Evolutionary conservation across 108 stramenopile species (phyloP).

Genomic region (Nannochloropsis salina): DNA sequence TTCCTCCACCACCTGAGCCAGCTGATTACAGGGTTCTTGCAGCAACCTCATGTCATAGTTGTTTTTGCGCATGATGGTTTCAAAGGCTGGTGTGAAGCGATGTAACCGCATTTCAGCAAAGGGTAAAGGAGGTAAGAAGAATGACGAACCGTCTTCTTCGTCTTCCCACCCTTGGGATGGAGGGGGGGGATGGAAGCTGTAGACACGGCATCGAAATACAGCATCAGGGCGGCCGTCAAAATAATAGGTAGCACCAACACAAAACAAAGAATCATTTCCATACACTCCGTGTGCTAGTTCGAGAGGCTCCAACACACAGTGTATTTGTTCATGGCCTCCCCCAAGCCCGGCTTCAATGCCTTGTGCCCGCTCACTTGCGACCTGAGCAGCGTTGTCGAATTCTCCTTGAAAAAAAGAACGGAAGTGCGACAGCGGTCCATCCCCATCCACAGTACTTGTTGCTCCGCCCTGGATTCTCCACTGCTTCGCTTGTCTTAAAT

Average conservation of each 20-base stretch:
- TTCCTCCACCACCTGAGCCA: not conserved
- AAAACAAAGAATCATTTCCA: not conserved
- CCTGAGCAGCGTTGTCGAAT: not conserved
- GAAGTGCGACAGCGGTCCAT: not conserved
- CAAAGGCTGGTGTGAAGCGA: not conserved
- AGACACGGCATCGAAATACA: constrained; percentile 8
- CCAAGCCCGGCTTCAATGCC: not conserved
- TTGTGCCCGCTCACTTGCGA: not conserved
- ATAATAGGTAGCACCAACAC: not conserved
- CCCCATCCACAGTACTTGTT: not conserved
- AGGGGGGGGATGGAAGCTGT: not conserved
- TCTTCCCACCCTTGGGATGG: not conserved
- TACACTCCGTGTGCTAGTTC: not conserved
- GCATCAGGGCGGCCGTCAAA: constrained; percentile 10
- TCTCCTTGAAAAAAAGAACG: not conserved
- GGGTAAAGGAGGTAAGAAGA: not conserved
- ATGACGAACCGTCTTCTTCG: not conserved
- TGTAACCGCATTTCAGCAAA: not conserved
- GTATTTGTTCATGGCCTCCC: not conserved
- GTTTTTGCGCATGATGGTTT: not conserved
- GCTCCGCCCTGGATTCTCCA: not conserved
- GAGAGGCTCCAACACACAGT: not conserved
- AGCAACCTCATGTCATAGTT: constrained; percentile 1
- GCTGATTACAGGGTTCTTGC: not conserved
- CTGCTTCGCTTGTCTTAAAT: not conserved